Conservation (phyloP, 2,329 filamentous ascomycete genomes). For the Delphinella strobiligena region DNA sequence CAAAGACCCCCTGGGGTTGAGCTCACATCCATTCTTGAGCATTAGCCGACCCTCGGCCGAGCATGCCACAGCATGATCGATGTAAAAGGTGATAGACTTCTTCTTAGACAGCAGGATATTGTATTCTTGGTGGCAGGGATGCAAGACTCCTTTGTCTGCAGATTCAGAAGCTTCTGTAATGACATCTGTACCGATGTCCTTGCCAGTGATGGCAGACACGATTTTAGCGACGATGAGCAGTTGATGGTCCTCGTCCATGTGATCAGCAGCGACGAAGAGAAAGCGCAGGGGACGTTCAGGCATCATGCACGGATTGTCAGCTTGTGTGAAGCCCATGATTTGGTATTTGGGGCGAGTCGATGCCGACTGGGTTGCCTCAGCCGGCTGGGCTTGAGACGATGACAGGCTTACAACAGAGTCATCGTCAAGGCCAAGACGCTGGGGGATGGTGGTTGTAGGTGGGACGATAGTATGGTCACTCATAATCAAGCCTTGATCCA, state of each 20-base stretch:
- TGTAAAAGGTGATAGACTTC: neutral
- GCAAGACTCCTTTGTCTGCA: too few relatives aligned
- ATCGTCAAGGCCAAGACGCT: too few relatives aligned
- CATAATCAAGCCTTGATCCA: constrained; percentile 4
- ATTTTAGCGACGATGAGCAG: neutral
- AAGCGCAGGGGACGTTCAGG: neutral
- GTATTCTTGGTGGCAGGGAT: too few relatives aligned
- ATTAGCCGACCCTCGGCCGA: neutral
- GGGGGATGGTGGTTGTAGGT: neutral
- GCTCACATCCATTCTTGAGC: neutral
- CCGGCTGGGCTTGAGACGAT: too few relatives aligned
- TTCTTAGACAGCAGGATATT: too few relatives aligned
- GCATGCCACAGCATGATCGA: neutral
- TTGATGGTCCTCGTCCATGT: neutral
- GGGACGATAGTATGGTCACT: constrained; percentile 7
- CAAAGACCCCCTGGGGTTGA: neutral
- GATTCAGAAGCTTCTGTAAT: too few relatives aligned
- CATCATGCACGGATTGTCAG: constrained; percentile 1
- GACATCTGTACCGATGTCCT: too few relatives aligned
- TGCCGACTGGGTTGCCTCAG: neutral
- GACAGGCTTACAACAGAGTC: too few relatives aligned
- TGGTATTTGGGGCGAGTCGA: neutral
- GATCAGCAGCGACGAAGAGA: neutral
- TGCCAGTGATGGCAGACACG: constrained; percentile 2
- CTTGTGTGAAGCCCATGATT: constrained; percentile 1